A percentile compares a stretch with the other conserved stretches of the same genome.
phyloP scores from a whole-genome alignment of 2,329 filamentous ascomycete genomes.

The Fusarium tjaetaba region DNA sequence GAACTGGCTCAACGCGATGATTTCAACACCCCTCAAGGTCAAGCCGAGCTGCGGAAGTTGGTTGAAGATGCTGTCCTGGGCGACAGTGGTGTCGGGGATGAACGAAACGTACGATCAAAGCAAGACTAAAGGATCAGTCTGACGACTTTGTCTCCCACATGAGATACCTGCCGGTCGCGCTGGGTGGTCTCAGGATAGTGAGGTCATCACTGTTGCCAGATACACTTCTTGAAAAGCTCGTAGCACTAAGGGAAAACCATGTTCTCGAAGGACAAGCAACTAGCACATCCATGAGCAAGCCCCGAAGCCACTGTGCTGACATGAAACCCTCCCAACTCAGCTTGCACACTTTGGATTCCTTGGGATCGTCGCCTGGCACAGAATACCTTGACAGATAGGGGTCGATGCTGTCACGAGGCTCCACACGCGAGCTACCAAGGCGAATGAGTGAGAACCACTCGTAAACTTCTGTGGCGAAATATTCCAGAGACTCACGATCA shows the following conservation, averaged over 20 bases:
- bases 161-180: slow-evolving; percentile 62
- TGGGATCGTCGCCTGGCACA: slow-evolving; percentile 56
- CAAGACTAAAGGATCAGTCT: slow-evolving; percentile 60
- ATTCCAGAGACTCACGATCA: slow-evolving; percentile 65
- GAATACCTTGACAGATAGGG: slow-evolving; percentile 75
- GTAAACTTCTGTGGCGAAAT: slow-evolving; percentile 70
- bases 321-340: slow-evolving; percentile 70
- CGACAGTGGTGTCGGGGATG: slow-evolving; percentile 68
- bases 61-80: slow-evolving; percentile 83
- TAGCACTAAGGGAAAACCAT: slow-evolving; percentile 67
- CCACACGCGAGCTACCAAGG: slow-evolving; percentile 72
- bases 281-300: slow-evolving; percentile 58
- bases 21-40: slow-evolving; percentile 82
- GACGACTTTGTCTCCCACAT: slow-evolving; percentile 67
- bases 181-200: slow-evolving; percentile 63
- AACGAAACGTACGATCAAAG: slow-evolving; percentile 71
- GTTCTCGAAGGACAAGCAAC: slow-evolving; percentile 53
- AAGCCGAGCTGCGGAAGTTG: slow-evolving; percentile 79
- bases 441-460: slow-evolving; percentile 80
- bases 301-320: slow-evolving; percentile 61
- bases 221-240: slow-evolving; percentile 60
- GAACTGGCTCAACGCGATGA: slow-evolving; percentile 85
- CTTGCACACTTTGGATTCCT: slow-evolving; percentile 54
- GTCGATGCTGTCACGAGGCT: slow-evolving; percentile 68
- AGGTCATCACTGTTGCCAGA: slow-evolving; percentile 59